Evolutionary conservation across 225 moss, liverwort and hornwort genomes (phyloP).

Genomic region (Physcomitrium patens): DNA sequence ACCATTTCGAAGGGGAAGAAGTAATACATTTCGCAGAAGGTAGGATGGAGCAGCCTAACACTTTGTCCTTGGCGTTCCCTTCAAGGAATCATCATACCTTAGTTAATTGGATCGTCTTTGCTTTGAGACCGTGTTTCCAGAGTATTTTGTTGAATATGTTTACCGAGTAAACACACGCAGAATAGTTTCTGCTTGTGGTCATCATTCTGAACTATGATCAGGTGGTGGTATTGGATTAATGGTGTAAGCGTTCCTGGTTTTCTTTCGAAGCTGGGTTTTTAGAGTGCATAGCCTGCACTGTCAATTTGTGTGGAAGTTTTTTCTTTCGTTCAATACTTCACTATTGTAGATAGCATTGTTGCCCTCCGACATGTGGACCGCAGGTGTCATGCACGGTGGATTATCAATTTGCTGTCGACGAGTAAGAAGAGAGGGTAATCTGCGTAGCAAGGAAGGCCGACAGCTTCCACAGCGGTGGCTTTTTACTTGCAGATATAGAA

Average conservation of each 20-base stretch:
- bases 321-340: no score
- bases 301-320: no score
- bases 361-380: not conserved
- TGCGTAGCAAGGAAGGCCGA: not conserved
- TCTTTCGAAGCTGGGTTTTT: slow-evolving; percentile 6
- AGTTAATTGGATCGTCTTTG: no score
- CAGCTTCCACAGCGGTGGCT: not conserved
- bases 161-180: no score
- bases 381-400: slow-evolving; percentile 9
- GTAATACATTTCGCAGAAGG: not conserved
- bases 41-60: not conserved
- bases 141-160: no score
- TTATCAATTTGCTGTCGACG: not conserved
- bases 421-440: not conserved
- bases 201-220: no score
- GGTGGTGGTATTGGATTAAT: no score
- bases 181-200: no score
- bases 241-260: not conserved
- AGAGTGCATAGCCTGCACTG: not conserved
- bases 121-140: no score
- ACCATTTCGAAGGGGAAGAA: slow-evolving; percentile 4
- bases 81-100: no score
- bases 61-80: no score
- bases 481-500: not conserved
- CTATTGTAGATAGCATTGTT: not conserved